Percentiles rank a stretch among this genome's conserved stretches.
Conservation (phyloP, 208 protist genomes). For the Leishmania arabica region DNA sequence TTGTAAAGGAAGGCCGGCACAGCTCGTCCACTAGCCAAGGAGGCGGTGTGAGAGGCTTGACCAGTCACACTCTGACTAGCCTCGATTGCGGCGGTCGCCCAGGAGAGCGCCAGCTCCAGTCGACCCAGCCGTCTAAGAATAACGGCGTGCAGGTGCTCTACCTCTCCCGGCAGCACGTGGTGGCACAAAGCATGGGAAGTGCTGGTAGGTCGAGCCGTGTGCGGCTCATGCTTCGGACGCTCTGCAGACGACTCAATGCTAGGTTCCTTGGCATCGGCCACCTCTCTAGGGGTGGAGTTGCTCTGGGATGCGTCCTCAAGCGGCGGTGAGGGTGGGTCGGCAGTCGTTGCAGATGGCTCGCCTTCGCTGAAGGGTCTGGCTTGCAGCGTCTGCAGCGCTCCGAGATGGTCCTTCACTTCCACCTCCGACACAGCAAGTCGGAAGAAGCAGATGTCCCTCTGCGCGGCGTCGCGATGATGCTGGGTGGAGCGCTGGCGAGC, state of each 20-base stretch:
- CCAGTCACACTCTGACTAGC: neutral
- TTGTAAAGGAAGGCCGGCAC: conserved; percentile 51
- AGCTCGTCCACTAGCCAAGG: conserved; percentile 17
- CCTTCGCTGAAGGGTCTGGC: neutral
- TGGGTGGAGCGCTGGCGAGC: conserved; percentile 2
- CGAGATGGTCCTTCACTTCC: conserved; percentile 21
- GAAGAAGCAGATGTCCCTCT: conserved; percentile 31
- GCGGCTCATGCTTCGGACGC: neutral
- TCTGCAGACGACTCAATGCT: neutral
- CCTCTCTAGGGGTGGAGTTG: neutral
- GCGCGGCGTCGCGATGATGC: conserved; percentile 23
- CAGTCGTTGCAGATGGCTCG: neutral
- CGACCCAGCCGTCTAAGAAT: conserved; percentile 29
- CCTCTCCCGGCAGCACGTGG: conserved; percentile 3
- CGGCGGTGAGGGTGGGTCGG: neutral
- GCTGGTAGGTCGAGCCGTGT: neutral
- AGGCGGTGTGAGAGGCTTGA: neutral
- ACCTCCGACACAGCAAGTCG: conserved; percentile 34
- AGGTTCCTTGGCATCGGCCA: too few relatives aligned
- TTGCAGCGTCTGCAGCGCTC: conserved; percentile 25
- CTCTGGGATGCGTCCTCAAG: neutral
- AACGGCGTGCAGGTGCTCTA: conserved; percentile 22
- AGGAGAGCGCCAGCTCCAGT: conserved; percentile 20
- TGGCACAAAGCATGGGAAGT: neutral
- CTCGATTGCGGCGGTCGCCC: conserved; percentile 25